These are phyloP conservation scores for Dioszegia aurantiaca DNA, from an alignment of 768 basidiomycete species.

Conservation along the genomic window DNA sequence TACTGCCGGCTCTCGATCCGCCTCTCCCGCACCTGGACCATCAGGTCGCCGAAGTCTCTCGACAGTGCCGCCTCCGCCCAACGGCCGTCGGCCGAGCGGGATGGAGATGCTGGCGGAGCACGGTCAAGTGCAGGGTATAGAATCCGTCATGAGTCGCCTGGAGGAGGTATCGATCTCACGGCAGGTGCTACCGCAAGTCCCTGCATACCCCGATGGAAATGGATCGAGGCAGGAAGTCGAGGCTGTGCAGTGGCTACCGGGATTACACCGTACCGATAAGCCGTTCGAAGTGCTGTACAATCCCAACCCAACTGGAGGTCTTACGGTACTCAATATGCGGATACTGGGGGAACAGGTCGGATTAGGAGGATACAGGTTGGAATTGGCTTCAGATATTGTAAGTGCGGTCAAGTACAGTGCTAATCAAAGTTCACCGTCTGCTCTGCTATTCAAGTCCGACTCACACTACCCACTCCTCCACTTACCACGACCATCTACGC, in stretches of 20 bases:
- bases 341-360: slow-evolving; percentile 13
- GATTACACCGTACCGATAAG: slow-evolving; percentile 5
- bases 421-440: slow-evolving; percentile 33
- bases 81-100: neutral
- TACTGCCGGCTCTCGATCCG: slow-evolving; percentile 7
- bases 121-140: neutral
- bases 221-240: slow-evolving; percentile 16
- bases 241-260: slow-evolving; percentile 6
- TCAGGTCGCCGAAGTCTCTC: neutral
- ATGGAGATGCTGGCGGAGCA: neutral
- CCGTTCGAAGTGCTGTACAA: slow-evolving; percentile 22
- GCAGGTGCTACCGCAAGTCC: neutral
- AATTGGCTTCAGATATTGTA: slow-evolving; percentile 16
- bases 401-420: neutral
- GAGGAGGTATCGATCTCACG: slow-evolving; percentile 4
- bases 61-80: too few species aligned
- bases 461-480: slow-evolving; percentile 21
- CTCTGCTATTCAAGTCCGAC: slow-evolving; percentile 15
- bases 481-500: slow-evolving; percentile 30
- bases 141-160: slow-evolving; percentile 11
- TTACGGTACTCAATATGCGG: slow-evolving; percentile 26
- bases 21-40: neutral
- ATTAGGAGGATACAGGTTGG: slow-evolving; percentile 17
- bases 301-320: slow-evolving; percentile 19
- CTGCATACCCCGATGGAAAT: slow-evolving; percentile 9